Evolutionary conservation across 2,329 filamentous ascomycete genomes (phyloP).

Genomic region (Sporothrix brunneoviolacea): DNA sequence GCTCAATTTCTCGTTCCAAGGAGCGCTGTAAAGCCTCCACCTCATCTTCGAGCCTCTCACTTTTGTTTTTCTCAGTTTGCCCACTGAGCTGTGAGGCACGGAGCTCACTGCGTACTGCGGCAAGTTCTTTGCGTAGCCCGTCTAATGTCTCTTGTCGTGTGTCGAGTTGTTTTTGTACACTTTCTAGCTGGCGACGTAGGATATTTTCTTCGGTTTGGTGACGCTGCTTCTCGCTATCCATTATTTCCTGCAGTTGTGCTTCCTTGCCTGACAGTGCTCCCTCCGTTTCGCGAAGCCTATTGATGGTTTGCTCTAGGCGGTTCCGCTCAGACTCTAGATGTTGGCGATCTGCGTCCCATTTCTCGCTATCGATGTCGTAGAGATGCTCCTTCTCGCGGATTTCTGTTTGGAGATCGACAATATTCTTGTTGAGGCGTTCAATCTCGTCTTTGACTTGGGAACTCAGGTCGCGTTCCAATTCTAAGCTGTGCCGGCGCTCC

Average conservation of each 20-base stretch:
- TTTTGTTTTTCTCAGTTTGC: conserved; percentile 56
- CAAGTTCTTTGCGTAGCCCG: conserved; percentile 58
- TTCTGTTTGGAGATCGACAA: conserved; percentile 56
- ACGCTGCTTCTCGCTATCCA: conserved; percentile 65
- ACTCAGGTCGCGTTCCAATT: conserved; percentile 55
- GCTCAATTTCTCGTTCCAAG: conserved; percentile 58
- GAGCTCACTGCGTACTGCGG: conserved; percentile 60
- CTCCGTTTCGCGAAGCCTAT: conserved; percentile 61
- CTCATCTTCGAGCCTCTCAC: conserved; percentile 66
- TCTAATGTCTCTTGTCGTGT: conserved; percentile 60
- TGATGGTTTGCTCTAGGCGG: conserved; percentile 63
- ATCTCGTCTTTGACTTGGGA: conserved; percentile 41
- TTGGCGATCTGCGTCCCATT: conserved; percentile 63
- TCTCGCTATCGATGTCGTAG: conserved; percentile 64
- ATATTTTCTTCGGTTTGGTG: conserved; percentile 65
- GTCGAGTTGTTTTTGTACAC: conserved; percentile 64
- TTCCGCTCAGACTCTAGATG: conserved; percentile 59
- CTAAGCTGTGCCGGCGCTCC: conserved; percentile 51
- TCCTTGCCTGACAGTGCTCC: conserved; percentile 63
- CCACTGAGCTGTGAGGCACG: conserved; percentile 60
- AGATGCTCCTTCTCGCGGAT: conserved; percentile 64
- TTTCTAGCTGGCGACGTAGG: conserved; percentile 66
- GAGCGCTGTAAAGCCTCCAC: conserved; percentile 64
- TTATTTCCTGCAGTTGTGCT: conserved; percentile 57
- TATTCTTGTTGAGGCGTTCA: conserved; percentile 49